Conservation (phyloP, 1,284 basidiomycete genomes). For the Trichosporon sp. region DNA sequence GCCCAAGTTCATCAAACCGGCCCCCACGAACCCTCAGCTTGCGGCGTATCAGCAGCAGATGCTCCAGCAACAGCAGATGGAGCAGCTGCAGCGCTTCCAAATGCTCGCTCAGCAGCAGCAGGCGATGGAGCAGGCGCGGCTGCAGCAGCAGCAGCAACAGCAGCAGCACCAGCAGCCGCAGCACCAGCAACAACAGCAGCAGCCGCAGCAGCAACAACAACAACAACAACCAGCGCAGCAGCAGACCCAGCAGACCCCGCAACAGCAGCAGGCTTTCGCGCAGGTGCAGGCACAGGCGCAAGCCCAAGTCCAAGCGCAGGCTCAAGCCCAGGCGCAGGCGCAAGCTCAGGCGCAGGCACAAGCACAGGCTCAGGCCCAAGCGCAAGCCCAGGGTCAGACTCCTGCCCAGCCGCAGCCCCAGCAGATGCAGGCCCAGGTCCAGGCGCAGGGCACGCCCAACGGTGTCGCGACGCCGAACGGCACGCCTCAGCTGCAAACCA, state of each 20-base stretch:
- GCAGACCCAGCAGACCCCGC: constrained; percentile 10
- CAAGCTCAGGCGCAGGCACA: constrained; percentile 12
- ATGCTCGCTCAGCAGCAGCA: constrained; percentile 38
- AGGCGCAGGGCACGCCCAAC: constrained; percentile 11
- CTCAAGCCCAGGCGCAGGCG: constrained; percentile 13
- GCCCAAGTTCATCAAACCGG: constrained; percentile 43
- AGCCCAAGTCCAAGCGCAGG: constrained; percentile 13
- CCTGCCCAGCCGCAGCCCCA: background rate
- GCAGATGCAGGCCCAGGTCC: background rate
- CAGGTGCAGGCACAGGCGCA: constrained; percentile 18
- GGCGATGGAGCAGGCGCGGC: constrained; percentile 27
- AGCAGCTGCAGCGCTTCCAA: constrained; percentile 41
- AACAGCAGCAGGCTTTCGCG: constrained; percentile 10
- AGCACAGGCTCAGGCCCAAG: constrained; percentile 13
- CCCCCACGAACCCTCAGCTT: constrained; percentile 30
- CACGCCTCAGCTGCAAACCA: constrained; percentile 13
- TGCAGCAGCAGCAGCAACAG: constrained; percentile 31
- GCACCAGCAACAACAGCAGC: background rate
- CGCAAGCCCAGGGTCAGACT: constrained; percentile 9
- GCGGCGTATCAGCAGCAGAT: constrained; percentile 30
- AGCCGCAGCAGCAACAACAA: constrained; percentile 5
- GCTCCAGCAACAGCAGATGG: constrained; percentile 41
- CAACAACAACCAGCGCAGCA: constrained; percentile 16
- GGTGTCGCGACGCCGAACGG: constrained; percentile 16
- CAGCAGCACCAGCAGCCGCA: constrained; percentile 12